Percentiles rank a stretch among this genome's conserved stretches.
Conservation (phyloP, 306 rosid genomes). For the Acmispon strigosus region DNA sequence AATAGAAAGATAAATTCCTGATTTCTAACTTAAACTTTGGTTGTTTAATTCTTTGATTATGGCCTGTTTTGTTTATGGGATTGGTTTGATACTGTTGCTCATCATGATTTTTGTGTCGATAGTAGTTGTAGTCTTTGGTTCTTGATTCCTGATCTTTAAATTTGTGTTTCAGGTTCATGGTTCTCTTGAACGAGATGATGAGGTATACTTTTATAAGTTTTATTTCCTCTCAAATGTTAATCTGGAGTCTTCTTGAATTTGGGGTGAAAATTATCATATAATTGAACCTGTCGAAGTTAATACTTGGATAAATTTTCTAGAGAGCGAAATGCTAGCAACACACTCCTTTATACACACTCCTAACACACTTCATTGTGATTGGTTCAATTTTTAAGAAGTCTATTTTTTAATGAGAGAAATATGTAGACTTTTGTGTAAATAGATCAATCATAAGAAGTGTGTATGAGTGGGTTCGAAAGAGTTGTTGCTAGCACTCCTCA, state of each 20-base stretch:
- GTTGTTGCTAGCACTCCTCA: no score
- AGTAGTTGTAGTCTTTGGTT: background rate
- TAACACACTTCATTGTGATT: no score
- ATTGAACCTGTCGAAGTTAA: background rate
- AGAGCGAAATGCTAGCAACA: no score
- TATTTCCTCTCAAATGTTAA: conserved; percentile 7
- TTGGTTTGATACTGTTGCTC: conserved; percentile 1
- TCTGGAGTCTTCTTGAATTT: background rate
- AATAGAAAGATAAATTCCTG: conserved; percentile 7
- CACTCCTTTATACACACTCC: no score
- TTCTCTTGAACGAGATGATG: conserved; percentile 94
- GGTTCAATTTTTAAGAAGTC: no score
- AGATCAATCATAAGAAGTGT: no score
- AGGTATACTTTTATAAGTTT: conserved; percentile 47
- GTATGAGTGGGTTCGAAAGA: no score
- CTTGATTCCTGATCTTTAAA: conserved; percentile 10
- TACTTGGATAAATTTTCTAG: background rate
- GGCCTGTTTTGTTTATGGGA: background rate
- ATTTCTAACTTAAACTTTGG: background rate
- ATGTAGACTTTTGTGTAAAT: no score
- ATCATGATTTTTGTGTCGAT: conserved; percentile 10
- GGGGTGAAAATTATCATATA: background rate
- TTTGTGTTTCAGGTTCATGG: conserved; percentile 72
- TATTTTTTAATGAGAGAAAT: no score
- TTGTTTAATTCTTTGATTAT: background rate